Conservation (phyloP, 139 green algal genomes). For the Monoraphidium neglectum region DNA sequence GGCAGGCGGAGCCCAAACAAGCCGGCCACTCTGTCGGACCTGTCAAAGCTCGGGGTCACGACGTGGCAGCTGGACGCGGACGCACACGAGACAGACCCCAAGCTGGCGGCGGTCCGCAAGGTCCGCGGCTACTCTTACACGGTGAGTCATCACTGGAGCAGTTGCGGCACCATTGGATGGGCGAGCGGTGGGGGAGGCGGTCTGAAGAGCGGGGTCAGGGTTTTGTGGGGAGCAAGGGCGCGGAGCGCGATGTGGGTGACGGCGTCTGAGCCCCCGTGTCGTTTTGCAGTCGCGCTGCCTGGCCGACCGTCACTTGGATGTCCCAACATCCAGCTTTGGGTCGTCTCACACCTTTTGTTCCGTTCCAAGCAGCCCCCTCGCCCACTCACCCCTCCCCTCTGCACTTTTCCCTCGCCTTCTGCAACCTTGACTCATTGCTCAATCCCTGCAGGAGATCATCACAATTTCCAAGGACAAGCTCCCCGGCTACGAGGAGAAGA, state of each 20-base stretch:
- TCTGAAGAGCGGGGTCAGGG: too few relatives aligned
- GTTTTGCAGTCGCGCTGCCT: too few relatives aligned
- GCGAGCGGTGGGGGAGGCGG: too few relatives aligned
- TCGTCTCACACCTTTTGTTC: background rate
- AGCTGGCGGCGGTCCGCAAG: conserved; percentile 79
- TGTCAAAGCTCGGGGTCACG: conserved; percentile 79
- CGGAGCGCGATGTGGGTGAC: background rate
- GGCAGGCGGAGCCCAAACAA: conserved; percentile 70
- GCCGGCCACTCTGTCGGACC: conserved; percentile 51
- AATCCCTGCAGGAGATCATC: conserved; percentile 78
- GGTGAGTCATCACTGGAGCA: too few relatives aligned
- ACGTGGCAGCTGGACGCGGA: conserved; percentile 82
- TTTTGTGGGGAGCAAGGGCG: too few relatives aligned
- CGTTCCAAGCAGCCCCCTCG: background rate
- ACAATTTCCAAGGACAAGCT: conserved; percentile 73
- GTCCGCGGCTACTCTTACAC: conserved; percentile 60
- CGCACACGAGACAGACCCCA: conserved; percentile 62
- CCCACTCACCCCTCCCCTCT: background rate
- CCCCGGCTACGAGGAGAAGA: conserved; percentile 89
- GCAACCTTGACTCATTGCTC: too few relatives aligned
- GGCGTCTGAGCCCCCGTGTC: background rate
- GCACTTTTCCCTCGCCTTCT: background rate
- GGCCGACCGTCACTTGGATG: background rate
- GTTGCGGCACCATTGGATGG: too few relatives aligned
- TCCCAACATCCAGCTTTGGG: background rate